Conservation (phyloP, 495 filamentous ascomycete species). For the Hapsidospora chrysogenum region DNA sequence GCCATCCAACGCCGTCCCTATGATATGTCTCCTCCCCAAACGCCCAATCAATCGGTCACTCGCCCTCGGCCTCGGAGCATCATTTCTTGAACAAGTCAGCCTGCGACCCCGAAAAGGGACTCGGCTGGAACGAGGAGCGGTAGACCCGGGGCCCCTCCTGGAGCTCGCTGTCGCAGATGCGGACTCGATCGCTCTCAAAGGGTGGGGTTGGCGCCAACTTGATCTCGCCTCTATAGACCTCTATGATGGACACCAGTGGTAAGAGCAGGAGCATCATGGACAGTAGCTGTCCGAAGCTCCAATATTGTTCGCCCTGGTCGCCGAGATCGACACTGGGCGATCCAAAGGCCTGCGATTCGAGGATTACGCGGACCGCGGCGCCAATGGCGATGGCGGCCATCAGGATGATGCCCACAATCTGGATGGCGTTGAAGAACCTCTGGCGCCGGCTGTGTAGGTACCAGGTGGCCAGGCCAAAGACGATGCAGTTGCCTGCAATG, state of each 20-base stretch:
- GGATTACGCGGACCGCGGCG: constrained; percentile 29
- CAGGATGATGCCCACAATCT: constrained; percentile 26
- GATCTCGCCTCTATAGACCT: constrained; percentile 37
- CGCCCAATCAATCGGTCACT: too few species aligned
- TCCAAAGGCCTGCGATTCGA: constrained; percentile 36
- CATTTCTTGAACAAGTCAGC: constrained; percentile 13
- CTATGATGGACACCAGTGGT: constrained; percentile 34
- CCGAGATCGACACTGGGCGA: constrained; percentile 18
- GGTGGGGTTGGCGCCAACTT: constrained; percentile 20
- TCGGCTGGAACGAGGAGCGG: constrained; percentile 17
- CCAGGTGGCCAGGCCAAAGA: constrained; percentile 36
- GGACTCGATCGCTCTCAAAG: constrained; percentile 11
- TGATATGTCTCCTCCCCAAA: too few species aligned
- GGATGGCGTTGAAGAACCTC: constrained; percentile 27
- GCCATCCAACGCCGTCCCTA: too few species aligned
- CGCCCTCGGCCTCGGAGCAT: too few species aligned
- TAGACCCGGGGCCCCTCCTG: background rate
- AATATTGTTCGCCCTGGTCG: constrained; percentile 33
- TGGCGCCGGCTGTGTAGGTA: constrained; percentile 32
- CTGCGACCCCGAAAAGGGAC: constrained; percentile 16
- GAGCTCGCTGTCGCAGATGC: constrained; percentile 9
- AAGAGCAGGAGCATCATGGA: constrained; percentile 33
- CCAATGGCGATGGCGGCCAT: constrained; percentile 32
- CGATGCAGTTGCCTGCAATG: constrained; percentile 27
- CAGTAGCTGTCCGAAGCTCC: constrained; percentile 41